Evolutionary conservation across 257 asterid species (phyloP).

Genomic region (Cruciata laevipes): DNA sequence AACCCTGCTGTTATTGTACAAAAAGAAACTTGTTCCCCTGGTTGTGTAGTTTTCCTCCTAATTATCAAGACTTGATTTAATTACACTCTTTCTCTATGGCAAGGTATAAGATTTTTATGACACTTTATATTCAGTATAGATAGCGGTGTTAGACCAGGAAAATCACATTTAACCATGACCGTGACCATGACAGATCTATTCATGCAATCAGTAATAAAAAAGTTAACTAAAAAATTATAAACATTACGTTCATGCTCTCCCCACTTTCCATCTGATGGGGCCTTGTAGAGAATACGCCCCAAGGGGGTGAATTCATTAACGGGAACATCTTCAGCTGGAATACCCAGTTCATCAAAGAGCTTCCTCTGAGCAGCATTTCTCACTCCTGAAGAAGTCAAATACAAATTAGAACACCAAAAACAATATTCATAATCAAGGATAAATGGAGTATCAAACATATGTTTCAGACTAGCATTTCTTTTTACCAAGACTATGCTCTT

Average conservation of each 20-base stretch:
- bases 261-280: slow-evolving; percentile 98
- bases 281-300: slow-evolving; percentile 92
- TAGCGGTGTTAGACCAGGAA: not conserved
- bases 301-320: slow-evolving; percentile 68
- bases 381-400: slow-evolving; percentile 42
- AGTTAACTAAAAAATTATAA: not conserved
- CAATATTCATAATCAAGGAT: not conserved
- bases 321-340: slow-evolving; percentile 77
- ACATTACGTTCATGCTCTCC: slow-evolving; percentile 91
- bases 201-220: not conserved
- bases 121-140: not conserved
- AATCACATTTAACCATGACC: not conserved
- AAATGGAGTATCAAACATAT: not conserved
- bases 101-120: not conserved
- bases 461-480: not conserved
- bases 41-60: not conserved
- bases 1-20: not conserved
- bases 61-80: not conserved
- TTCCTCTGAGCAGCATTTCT: slow-evolving; percentile 97
- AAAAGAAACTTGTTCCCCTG: not conserved
- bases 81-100: not conserved
- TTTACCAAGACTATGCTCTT: slow-evolving; percentile 72
- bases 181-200: not conserved
- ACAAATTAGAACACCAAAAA: slow-evolving; percentile 2
- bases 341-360: slow-evolving; percentile 88